Conservation (phyloP, 2,329 filamentous ascomycete species). For the Xylaria sp. region DNA sequence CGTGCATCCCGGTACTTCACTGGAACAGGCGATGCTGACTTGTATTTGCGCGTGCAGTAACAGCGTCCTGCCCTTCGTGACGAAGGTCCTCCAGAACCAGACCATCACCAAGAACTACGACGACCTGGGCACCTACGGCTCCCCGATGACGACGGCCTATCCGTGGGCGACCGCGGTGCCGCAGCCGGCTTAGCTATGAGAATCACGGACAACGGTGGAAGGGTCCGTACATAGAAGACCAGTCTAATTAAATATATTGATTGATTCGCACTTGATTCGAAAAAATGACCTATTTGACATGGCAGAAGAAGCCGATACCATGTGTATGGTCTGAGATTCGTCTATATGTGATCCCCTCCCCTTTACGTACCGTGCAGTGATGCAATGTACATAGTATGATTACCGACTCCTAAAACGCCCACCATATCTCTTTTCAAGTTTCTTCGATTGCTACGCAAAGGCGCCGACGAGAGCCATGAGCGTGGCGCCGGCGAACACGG, state of each 20-base stretch:
- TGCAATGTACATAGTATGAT: slow-evolving; percentile 6
- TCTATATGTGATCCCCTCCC: slow-evolving; percentile 12
- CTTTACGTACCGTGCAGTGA: background rate
- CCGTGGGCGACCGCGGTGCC: slow-evolving; percentile 49
- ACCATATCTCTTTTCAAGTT: no score
- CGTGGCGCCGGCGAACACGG: slow-evolving; percentile 65
- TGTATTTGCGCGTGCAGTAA: slow-evolving; percentile 35
- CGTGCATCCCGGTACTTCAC: background rate
- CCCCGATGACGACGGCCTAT: slow-evolving; percentile 48
- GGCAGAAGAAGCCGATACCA: slow-evolving; percentile 18
- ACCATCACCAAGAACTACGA: slow-evolving; percentile 50
- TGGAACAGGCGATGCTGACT: slow-evolving; percentile 12
- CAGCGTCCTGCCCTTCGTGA: slow-evolving; percentile 51
- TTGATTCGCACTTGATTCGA: no score
- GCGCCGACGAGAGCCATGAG: slow-evolving; percentile 75
- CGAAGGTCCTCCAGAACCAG: slow-evolving; percentile 50
- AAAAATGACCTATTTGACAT: slow-evolving; percentile 9
- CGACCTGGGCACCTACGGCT: slow-evolving; percentile 47
- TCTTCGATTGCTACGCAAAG: slow-evolving; percentile 61
- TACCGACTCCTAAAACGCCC: slow-evolving; percentile 1
- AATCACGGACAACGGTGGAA: no score
- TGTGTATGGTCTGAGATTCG: slow-evolving; percentile 8
- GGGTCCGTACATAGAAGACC: no score
- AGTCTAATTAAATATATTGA: no score
- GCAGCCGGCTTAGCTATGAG: slow-evolving; percentile 18